Evolutionary conservation across 2,329 filamentous ascomycete genomes (phyloP).

Genomic region (Xenoacremonium recifei): DNA sequence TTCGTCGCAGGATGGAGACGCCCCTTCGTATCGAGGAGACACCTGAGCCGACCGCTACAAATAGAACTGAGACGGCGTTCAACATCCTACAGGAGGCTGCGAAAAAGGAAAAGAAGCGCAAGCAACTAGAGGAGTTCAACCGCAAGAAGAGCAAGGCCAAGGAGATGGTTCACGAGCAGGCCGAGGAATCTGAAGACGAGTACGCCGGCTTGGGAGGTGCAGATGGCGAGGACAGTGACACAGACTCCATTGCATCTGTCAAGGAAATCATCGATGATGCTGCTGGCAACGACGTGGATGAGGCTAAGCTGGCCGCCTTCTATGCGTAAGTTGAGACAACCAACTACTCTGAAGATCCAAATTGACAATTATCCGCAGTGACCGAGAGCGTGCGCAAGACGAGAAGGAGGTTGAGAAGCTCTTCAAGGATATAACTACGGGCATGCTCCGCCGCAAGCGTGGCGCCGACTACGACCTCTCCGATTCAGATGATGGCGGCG

Average conservation of each 20-base stretch:
- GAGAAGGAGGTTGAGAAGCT: slow-evolving; percentile 89
- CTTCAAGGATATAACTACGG: slow-evolving; percentile 89
- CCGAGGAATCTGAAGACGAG: slow-evolving; percentile 96
- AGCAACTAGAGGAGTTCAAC: slow-evolving; percentile 61
- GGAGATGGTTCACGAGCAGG: slow-evolving; percentile 87
- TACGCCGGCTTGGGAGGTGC: slow-evolving; percentile 90
- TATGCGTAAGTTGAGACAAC: slow-evolving; percentile 73
- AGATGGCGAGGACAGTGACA: slow-evolving; percentile 83
- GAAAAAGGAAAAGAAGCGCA: slow-evolving; percentile 53
- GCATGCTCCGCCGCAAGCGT: slow-evolving; percentile 80
- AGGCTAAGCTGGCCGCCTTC: slow-evolving; percentile 78
- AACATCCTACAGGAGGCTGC: slow-evolving; percentile 67
- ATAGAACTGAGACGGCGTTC: slow-evolving; percentile 54
- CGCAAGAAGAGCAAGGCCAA: slow-evolving; percentile 85
- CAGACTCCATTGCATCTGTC: slow-evolving; percentile 67
- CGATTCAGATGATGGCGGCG: slow-evolving; percentile 86
- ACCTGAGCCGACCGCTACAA: slow-evolving; percentile 13
- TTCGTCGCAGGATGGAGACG: slow-evolving; percentile 42
- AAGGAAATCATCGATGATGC: slow-evolving; percentile 90
- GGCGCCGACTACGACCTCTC: slow-evolving; percentile 81
- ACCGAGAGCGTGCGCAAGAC: slow-evolving; percentile 75
- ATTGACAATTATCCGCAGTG: slow-evolving; percentile 47
- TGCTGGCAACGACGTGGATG: slow-evolving; percentile 72
- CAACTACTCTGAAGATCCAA: background rate
- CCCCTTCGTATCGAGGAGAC: slow-evolving; percentile 17